phyloP scores from a whole-genome alignment of 1,139 yeast genomes.

The Neolecta irregularis region DNA sequence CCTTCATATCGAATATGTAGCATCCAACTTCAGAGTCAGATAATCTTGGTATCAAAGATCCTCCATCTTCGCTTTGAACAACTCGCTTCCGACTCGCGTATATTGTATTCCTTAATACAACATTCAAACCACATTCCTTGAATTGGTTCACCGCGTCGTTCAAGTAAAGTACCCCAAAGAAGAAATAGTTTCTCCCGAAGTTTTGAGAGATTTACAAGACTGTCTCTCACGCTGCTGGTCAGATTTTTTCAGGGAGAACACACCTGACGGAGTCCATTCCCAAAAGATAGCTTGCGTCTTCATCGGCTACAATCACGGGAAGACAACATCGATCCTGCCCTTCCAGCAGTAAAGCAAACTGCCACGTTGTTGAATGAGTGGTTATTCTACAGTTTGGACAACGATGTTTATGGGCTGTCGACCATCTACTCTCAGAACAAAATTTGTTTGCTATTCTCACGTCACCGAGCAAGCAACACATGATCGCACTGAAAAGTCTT shows the following conservation, averaged over 20 bases:
- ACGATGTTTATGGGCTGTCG: constrained; percentile 5
- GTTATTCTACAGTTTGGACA: constrained; percentile 3
- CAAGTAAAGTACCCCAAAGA: constrained; percentile 10
- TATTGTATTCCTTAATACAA: constrained; percentile 3
- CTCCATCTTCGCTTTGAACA: constrained; percentile 1
- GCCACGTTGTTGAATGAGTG: constrained; percentile 7
- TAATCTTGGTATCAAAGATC: constrained; percentile 1
- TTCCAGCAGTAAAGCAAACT: constrained; percentile 9
- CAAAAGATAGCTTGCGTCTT: constrained; percentile 9
- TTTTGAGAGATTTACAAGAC: constrained; percentile 3
- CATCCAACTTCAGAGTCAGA: neutral
- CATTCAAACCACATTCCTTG: constrained; percentile 3
- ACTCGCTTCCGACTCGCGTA: neutral
- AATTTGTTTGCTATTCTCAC: neutral
- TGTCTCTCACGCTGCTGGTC: constrained; percentile 3
- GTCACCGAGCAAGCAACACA: constrained; percentile 11
- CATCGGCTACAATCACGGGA: constrained; percentile 11
- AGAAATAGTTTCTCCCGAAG: constrained; percentile 9
- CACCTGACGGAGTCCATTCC: constrained; percentile 7
- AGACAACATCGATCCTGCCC: constrained; percentile 11
- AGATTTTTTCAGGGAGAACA: constrained; percentile 4
- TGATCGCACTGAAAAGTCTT: constrained; percentile 10
- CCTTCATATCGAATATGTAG: too few relatives aligned
- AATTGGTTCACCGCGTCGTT: constrained; percentile 1
- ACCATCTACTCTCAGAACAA: neutral